A percentile compares a stretch with the other conserved stretches of the same genome.
Evolutionary conservation across 1,139 yeast genomes (phyloP).

Genomic region (Chernovozyma aurita): DNA sequence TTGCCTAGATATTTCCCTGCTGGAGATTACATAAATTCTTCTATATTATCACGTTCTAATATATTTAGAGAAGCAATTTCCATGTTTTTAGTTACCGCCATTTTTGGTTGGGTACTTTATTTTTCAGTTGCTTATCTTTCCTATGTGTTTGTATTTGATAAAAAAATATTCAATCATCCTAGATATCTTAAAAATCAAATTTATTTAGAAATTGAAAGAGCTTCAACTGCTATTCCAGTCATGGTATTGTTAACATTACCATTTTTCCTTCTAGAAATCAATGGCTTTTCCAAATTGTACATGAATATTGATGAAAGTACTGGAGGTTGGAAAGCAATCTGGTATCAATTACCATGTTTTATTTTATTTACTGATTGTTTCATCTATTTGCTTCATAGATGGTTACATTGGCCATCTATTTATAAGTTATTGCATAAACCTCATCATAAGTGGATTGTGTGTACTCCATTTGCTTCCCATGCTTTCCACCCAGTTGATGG

Average conservation of each 20-base stretch:
- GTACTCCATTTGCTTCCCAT: conserved; percentile 97
- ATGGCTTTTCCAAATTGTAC: conserved; percentile 79
- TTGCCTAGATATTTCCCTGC: conserved; percentile 36
- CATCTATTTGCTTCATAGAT: conserved; percentile 85
- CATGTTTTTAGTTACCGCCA: conserved; percentile 63
- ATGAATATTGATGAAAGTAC: conserved; percentile 57
- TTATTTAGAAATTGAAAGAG: conserved; percentile 73
- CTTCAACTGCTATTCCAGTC: conserved; percentile 74
- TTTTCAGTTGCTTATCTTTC: conserved; percentile 71
- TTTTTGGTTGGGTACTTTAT: conserved; percentile 84
- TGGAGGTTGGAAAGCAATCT: conserved; percentile 64
- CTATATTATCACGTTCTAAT: conserved; percentile 69
- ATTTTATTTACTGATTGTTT: conserved; percentile 91
- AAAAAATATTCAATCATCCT: conserved; percentile 89
- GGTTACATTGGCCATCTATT: conserved; percentile 86
- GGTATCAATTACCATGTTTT: conserved; percentile 69
- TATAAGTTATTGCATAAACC: conserved; percentile 91
- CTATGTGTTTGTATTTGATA: conserved; percentile 76
- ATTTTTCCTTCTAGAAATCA: conserved; percentile 79
- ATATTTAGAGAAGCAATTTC: conserved; percentile 66
- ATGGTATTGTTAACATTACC: conserved; percentile 89
- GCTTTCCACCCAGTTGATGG: conserved; percentile 99
- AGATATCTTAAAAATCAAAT: conserved; percentile 92
- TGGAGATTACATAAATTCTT: conserved; percentile 51
- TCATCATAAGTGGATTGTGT: conserved; percentile 99